Evolutionary conservation across 164 flowering plant species (phyloP), one percentile per base, ranked within the genome.

Genomic region (Nelumbo lutea): DNA sequence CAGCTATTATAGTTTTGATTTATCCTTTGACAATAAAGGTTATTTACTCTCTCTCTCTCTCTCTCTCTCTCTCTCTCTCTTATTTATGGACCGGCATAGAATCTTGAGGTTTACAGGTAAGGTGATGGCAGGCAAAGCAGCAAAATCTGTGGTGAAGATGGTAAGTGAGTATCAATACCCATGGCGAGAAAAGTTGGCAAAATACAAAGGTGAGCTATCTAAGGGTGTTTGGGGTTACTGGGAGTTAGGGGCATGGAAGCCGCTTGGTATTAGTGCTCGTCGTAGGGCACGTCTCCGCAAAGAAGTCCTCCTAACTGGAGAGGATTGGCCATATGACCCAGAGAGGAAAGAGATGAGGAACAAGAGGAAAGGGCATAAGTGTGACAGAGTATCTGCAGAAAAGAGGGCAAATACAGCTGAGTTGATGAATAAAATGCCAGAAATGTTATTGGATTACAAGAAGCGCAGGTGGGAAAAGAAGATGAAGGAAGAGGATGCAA

Each of bases 141-240:
- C 75, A 46, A 77, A 83, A 65, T 75, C 85, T 61, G 88, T 79
- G 40, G 86, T 75, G 55, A 85, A 86, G 70, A 81, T 87, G 14
- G 78, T 83, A 27, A 83, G 82, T 3, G 89, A 72, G 64, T 87
- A 81, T 73, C 90, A 90, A 62, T 87, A 88, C 65, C 95, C 96
- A 42, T 91, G 98, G 98, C 77, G 71, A 46, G 96, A 88, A 68
- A 93, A 93, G 82, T 70, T 93, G 73, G 80, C 67, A 5, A 90
- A 88, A 65, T 79, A 90, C 79, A 85, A 82, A 66, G 78, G 80
- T 51, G 98, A 93, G 77, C 87, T 93, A 1, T 72, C 91, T 5
- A 93, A 86, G 77, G 96, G 96, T 53, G 98, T 90, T 0, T 91
- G 94, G 91, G 98, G 98, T 43, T 91, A 90, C 74, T 91, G 97